Evolutionary conservation across 148 eudicot species (phyloP).

Genomic region (Agrostemma githago): DNA sequence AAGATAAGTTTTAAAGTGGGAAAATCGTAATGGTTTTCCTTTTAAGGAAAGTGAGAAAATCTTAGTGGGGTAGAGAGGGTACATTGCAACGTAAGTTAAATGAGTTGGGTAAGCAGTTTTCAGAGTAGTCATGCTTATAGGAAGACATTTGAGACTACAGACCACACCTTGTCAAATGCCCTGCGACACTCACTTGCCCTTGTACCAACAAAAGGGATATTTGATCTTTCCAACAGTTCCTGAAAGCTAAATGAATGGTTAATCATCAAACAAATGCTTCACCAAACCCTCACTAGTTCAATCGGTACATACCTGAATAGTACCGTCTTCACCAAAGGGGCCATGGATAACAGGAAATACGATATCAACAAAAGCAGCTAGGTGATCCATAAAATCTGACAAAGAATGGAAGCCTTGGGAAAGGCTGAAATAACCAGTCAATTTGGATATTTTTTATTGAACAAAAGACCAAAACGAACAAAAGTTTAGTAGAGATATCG

Average conservation of each 20-base stretch:
- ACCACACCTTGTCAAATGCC: constrained; percentile 84
- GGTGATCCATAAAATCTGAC: constrained; percentile 71
- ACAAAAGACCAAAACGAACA: not conserved
- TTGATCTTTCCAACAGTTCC: constrained; percentile 68
- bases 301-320: constrained; percentile 51
- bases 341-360: constrained; percentile 96
- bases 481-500: not conserved
- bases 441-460: not conserved
- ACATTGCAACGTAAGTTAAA: not conserved
- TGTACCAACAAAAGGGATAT: constrained; percentile 84
- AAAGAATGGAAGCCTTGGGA: constrained; percentile 70
- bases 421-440: constrained; percentile 48
- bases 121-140: not conserved
- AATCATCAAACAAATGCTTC: not conserved
- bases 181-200: constrained; percentile 56
- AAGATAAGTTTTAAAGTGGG: no score
- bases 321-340: constrained; percentile 93
- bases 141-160: not conserved
- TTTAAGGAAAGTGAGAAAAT: no score
- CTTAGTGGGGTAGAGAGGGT: no score
- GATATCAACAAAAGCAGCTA: constrained; percentile 68
- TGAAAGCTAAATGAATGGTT: constrained; percentile 24
- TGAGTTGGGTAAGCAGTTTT: not conserved
- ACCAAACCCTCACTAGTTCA: not conserved
- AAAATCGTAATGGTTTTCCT: no score